A percentile compares a stretch with the other conserved stretches of the same genome.
Evolutionary conservation across 164 flowering plant genomes (phyloP).

Genomic region (Aristolochia contorta): DNA sequence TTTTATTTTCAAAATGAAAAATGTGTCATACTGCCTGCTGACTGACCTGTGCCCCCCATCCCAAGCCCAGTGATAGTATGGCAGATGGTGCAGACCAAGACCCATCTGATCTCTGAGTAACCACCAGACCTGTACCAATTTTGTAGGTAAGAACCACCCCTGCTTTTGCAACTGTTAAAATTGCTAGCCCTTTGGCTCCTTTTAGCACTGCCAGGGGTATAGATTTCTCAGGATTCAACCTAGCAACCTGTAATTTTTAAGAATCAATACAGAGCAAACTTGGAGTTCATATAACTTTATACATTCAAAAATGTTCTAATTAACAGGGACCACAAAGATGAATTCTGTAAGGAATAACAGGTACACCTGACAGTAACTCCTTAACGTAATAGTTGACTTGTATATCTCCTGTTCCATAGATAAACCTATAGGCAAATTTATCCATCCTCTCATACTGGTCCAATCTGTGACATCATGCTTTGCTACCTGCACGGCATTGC

Average conservation of each 20-base stretch:
- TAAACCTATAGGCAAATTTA: slow-evolving; percentile 81
- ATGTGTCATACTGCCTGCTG: background rate
- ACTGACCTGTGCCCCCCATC: slow-evolving; percentile 99
- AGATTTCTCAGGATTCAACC: slow-evolving; percentile 68
- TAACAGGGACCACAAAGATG: background rate
- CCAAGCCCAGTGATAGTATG: slow-evolving; percentile 69
- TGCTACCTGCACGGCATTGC: slow-evolving; percentile 79
- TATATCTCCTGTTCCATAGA: slow-evolving; percentile 95
- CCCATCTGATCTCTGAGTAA: slow-evolving; percentile 84
- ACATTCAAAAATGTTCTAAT: background rate
- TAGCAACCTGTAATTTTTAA: slow-evolving; percentile 48
- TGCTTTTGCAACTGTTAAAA: slow-evolving; percentile 83
- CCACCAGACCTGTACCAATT: slow-evolving; percentile 91
- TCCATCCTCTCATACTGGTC: slow-evolving; percentile 83
- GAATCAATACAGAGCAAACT: background rate
- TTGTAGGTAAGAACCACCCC: slow-evolving; percentile 74
- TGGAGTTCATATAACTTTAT: too few species aligned
- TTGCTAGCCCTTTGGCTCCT: slow-evolving; percentile 83
- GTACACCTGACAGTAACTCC: slow-evolving; percentile 62
- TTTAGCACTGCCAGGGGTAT: slow-evolving; percentile 74
- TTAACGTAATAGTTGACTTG: slow-evolving; percentile 63
- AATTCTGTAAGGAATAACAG: background rate
- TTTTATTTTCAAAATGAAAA: background rate
- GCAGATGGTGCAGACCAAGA: slow-evolving; percentile 99
- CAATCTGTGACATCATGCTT: slow-evolving; percentile 93